These are phyloP conservation scores for Leishmania turanica DNA, from an alignment of 208 protist genomes.

Conservation along the genomic window DNA sequence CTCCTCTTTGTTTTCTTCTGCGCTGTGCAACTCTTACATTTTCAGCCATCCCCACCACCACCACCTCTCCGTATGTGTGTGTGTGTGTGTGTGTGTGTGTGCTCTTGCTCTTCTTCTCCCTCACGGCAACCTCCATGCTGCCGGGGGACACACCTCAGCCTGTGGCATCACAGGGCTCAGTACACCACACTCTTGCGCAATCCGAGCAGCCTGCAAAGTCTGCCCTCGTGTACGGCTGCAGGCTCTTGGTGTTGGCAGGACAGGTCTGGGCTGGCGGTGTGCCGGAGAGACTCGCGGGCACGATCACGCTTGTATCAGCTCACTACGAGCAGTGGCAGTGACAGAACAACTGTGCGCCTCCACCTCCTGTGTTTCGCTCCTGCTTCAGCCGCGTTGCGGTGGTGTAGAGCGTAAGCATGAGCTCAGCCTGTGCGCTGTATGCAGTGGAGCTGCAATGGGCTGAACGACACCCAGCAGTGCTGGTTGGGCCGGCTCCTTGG, in stretches of 20 bases:
- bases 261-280: neutral
- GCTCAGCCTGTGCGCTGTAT: neutral
- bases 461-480: neutral
- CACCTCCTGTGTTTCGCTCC: neutral
- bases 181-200: neutral
- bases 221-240: neutral
- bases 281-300: neutral
- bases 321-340: neutral
- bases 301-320: neutral
- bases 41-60: neutral
- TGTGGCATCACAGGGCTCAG: neutral
- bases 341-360: neutral
- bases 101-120: neutral
- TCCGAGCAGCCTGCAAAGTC: neutral
- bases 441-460: neutral
- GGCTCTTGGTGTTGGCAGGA: neutral
- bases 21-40: neutral
- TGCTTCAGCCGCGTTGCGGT: neutral
- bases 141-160: neutral
- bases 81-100: neutral
- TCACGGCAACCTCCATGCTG: neutral
- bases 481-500: neutral
- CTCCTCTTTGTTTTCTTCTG: neutral
- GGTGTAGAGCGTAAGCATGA: neutral
- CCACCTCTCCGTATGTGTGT: neutral